Evolutionary conservation across 1,284 basidiomycete genomes (phyloP).

Genomic region (Prillingera fragicola): DNA sequence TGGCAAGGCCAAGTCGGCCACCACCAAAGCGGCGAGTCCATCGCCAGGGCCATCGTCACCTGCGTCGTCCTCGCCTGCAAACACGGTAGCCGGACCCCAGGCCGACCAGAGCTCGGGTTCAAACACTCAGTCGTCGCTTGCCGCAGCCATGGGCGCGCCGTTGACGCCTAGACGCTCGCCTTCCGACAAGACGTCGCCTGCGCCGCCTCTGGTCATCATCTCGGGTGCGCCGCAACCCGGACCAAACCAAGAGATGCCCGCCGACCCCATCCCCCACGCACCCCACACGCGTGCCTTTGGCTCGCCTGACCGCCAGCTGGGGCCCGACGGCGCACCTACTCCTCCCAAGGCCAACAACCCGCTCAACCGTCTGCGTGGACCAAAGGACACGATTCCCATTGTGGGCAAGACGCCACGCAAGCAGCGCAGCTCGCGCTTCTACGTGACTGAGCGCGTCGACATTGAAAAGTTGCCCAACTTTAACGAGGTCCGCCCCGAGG

Average conservation of each 20-base stretch:
- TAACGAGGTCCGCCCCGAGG: conserved; percentile 79
- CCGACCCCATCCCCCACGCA: conserved; percentile 57
- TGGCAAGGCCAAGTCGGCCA: conserved; percentile 41
- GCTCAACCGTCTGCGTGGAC: conserved; percentile 46
- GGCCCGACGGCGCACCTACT: conserved; percentile 41
- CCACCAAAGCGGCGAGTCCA: conserved; percentile 57
- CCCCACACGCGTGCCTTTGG: conserved; percentile 47
- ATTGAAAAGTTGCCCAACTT: conserved; percentile 94
- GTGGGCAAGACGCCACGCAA: conserved; percentile 92
- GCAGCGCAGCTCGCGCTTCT: conserved; percentile 90
- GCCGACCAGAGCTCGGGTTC: too few relatives aligned
- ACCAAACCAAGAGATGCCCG: conserved; percentile 55
- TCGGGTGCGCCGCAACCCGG: conserved; percentile 52
- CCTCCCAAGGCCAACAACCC: conserved; percentile 51
- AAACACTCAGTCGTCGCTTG: conserved; percentile 13
- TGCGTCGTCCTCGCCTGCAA: conserved; percentile 27
- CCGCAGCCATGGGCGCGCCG: conserved; percentile 35
- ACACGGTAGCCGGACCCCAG: too few relatives aligned
- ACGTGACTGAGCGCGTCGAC: conserved; percentile 92
- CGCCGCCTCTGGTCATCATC: conserved; percentile 85
- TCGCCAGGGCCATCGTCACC: conserved; percentile 38
- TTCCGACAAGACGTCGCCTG: conserved; percentile 48
- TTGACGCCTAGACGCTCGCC: conserved; percentile 42
- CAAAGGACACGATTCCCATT: conserved; percentile 91
- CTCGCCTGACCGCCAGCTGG: conserved; percentile 36